Conservation (phyloP, 176 grass and related monocot genomes). For the Triticum timopheevii region DNA sequence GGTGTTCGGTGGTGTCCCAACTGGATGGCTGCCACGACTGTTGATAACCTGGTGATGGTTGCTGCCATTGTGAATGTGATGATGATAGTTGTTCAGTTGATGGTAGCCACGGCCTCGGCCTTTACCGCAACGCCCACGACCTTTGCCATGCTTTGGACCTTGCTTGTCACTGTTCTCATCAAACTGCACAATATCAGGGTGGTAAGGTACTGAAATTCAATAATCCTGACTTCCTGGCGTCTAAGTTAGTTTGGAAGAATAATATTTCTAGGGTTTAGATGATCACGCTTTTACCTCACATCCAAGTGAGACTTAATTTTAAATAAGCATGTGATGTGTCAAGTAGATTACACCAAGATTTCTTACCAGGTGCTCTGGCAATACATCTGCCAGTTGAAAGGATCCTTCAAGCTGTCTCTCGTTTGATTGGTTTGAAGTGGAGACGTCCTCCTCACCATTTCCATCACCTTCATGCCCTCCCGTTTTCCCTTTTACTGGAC, state of each 20-base stretch:
- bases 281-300: background rate
- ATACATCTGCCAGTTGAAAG: slow-evolving; percentile 45
- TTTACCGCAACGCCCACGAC: slow-evolving; percentile 35
- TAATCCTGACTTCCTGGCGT: background rate
- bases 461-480: slow-evolving; percentile 49
- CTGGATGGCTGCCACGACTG: slow-evolving; percentile 33
- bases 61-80: slow-evolving; percentile 41
- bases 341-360: background rate
- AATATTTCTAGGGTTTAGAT: background rate
- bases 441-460: slow-evolving; percentile 61
- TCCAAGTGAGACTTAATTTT: background rate
- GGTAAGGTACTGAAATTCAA: slow-evolving; percentile 1
- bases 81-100: slow-evolving; percentile 43
- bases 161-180: slow-evolving; percentile 60
- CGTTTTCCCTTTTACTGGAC: slow-evolving; percentile 58
- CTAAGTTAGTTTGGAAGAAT: background rate
- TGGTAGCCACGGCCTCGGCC: slow-evolving; percentile 49
- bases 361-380: slow-evolving; percentile 68
- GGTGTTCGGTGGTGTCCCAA: slow-evolving; percentile 49
- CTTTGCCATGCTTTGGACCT: slow-evolving; percentile 47
- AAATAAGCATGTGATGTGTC: background rate
- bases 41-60: slow-evolving; percentile 50
- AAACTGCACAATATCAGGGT: slow-evolving; percentile 37
- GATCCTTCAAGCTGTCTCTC: slow-evolving; percentile 65
- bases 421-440: slow-evolving; percentile 63